These are phyloP conservation scores for Aspergillus flavus DNA, from an alignment of 2,329 filamentous ascomycete species.

Conservation along the genomic window DNA sequence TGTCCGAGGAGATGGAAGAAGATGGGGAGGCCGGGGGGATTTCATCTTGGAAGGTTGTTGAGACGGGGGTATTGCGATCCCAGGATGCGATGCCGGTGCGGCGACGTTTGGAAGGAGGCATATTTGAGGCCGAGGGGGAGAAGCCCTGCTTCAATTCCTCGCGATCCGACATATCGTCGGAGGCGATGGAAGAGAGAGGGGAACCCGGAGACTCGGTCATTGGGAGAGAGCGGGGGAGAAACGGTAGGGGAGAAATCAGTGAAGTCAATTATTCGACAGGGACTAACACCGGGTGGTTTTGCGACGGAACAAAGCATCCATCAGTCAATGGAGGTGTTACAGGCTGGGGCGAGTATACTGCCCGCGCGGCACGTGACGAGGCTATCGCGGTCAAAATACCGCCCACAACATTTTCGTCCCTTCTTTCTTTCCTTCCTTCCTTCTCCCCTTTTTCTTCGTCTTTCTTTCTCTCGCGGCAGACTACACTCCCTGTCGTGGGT, in stretches of 20 bases:
- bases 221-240: slow-evolving; percentile 14
- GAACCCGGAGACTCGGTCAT: slow-evolving; percentile 63
- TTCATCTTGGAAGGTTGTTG: slow-evolving; percentile 44
- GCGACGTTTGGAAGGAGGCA: slow-evolving; percentile 53
- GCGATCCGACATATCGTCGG: slow-evolving; percentile 59
- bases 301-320: slow-evolving; percentile 9
- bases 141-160: slow-evolving; percentile 59
- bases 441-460: slow-evolving; percentile 10
- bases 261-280: neutral
- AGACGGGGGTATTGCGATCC: slow-evolving; percentile 55
- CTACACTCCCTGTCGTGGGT: no score
- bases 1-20: slow-evolving; percentile 85
- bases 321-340: neutral
- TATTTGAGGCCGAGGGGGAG: slow-evolving; percentile 46
- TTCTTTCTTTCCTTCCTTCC: slow-evolving; percentile 6
- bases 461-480: neutral
- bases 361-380: slow-evolving; percentile 26
- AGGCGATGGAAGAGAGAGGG: slow-evolving; percentile 66
- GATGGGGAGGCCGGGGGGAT: slow-evolving; percentile 51
- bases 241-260: slow-evolving; percentile 1
- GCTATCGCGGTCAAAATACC: slow-evolving; percentile 17
- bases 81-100: slow-evolving; percentile 48
- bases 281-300: neutral
- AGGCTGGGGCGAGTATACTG: slow-evolving; percentile 22
- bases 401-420: slow-evolving; percentile 8